Conservation (phyloP, 768 basidiomycete genomes). For the Trametes punicea region DNA sequence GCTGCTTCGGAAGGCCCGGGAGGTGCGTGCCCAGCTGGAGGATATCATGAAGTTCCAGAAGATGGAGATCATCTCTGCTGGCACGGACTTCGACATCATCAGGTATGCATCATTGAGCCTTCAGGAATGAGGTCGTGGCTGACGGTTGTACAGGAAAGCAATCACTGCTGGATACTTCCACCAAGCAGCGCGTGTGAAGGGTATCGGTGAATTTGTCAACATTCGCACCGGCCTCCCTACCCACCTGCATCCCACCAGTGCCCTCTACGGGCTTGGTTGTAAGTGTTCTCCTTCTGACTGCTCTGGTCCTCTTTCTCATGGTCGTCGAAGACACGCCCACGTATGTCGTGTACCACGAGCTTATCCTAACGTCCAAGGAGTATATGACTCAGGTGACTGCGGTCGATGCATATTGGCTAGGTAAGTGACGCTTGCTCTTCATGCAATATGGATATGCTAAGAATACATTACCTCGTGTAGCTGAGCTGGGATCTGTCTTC, state of each 20-base stretch:
- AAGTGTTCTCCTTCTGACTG: constrained; percentile 30
- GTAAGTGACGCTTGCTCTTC: constrained; percentile 48
- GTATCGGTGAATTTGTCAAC: constrained; percentile 98
- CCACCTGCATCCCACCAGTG: constrained; percentile 94
- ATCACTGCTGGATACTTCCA: constrained; percentile 99
- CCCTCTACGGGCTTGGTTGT: constrained; percentile 95
- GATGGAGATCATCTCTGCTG: constrained; percentile 87
- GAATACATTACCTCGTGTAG: constrained; percentile 42
- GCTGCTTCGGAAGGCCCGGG: constrained; percentile 88
- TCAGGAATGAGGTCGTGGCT: background rate
- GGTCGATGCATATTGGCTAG: constrained; percentile 96
- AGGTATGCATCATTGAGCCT: constrained; percentile 40
- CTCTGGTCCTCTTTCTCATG: background rate
- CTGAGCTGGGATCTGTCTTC: constrained; percentile 93
- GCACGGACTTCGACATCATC: constrained; percentile 93
- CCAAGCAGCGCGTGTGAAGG: constrained; percentile 96
- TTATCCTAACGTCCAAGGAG: constrained; percentile 92
- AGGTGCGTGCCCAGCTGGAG: constrained; percentile 93
- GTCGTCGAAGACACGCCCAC: constrained; percentile 76
- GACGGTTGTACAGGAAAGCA: constrained; percentile 64
- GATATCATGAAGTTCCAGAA: constrained; percentile 99
- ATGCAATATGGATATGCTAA: too few relatives aligned
- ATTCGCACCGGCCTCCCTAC: constrained; percentile 93
- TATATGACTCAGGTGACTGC: constrained; percentile 99
- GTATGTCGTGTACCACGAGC: constrained; percentile 95